phyloP scores from a whole-genome alignment of 1,139 yeast genomes.

The Hansenula lynferdii region DNA sequence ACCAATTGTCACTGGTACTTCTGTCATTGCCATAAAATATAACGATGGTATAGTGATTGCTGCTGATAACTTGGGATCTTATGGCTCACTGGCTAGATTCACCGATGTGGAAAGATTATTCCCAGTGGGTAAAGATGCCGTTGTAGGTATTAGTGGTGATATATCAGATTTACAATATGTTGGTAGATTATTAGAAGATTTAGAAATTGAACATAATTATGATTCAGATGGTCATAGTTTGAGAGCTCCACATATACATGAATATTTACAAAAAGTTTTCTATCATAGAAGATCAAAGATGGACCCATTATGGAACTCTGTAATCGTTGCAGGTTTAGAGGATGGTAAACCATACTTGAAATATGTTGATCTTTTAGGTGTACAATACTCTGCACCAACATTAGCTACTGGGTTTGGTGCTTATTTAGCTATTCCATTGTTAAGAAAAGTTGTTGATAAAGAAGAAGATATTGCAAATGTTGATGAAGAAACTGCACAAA shows the following conservation, averaged over 20 bases:
- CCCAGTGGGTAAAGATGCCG: slow-evolving; percentile 77
- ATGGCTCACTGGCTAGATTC: slow-evolving; percentile 89
- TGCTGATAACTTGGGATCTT: slow-evolving; percentile 91
- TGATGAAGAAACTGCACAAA: slow-evolving; percentile 69
- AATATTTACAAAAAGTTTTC: slow-evolving; percentile 78
- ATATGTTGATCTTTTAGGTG: slow-evolving; percentile 90
- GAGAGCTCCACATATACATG: slow-evolving; percentile 84
- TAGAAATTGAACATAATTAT: slow-evolving; percentile 73
- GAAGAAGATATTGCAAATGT: slow-evolving; percentile 70
- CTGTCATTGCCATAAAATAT: slow-evolving; percentile 88
- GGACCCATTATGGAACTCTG: slow-evolving; percentile 96
- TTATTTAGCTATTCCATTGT: slow-evolving; percentile 86
- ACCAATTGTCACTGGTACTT: slow-evolving; percentile 95
- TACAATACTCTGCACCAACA: slow-evolving; percentile 81
- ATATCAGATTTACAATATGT: slow-evolving; percentile 89
- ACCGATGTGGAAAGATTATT: slow-evolving; percentile 80
- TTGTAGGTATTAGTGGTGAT: slow-evolving; percentile 95
- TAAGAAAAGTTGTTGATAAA: slow-evolving; percentile 77
- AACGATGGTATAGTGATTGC: slow-evolving; percentile 90
- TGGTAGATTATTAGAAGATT: slow-evolving; percentile 67
- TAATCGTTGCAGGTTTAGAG: slow-evolving; percentile 85
- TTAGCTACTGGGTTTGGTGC: slow-evolving; percentile 97
- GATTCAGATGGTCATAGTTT: slow-evolving; percentile 69
- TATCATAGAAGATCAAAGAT: slow-evolving; percentile 86
- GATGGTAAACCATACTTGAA: slow-evolving; percentile 69